Evolutionary conservation across 208 protist genomes (phyloP).

Genomic region (Trichomonas vaginalis): DNA sequence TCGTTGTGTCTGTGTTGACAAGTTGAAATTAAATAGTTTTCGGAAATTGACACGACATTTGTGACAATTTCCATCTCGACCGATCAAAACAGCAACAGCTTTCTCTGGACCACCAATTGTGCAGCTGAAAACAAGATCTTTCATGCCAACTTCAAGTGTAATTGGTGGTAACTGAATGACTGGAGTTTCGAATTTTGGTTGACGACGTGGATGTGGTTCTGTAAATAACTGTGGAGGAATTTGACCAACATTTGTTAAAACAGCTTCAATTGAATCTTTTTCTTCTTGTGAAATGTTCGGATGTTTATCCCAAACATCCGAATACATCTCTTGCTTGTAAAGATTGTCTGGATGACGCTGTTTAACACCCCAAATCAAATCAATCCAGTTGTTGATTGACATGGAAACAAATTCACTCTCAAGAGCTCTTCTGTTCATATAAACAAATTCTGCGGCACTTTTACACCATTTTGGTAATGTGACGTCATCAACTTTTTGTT

Average conservation of each 20-base stretch:
- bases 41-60: not conserved
- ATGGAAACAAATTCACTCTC: conserved; percentile 42
- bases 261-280: not conserved
- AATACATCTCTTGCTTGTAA: not conserved
- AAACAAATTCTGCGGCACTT: conserved; percentile 33
- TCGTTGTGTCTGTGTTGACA: not conserved
- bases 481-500: conserved; percentile 25
- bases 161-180: not conserved
- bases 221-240: not conserved
- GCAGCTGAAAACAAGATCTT: not conserved
- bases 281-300: not conserved
- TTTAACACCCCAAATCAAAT: conserved; percentile 52
- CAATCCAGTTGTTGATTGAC: conserved; percentile 50
- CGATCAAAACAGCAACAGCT: not conserved
- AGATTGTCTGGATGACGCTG: conserved; percentile 30
- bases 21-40: not conserved
- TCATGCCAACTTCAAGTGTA: not conserved
- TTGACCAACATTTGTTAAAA: not conserved
- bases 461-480: conserved; percentile 30
- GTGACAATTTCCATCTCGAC: not conserved
- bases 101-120: not conserved
- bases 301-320: not conserved
- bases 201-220: not conserved
- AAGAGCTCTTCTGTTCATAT: conserved; percentile 39
- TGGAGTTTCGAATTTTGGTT: not conserved